phyloP scores from a whole-genome alignment of 768 basidiomycete species.

The Trametes cubensis region DNA sequence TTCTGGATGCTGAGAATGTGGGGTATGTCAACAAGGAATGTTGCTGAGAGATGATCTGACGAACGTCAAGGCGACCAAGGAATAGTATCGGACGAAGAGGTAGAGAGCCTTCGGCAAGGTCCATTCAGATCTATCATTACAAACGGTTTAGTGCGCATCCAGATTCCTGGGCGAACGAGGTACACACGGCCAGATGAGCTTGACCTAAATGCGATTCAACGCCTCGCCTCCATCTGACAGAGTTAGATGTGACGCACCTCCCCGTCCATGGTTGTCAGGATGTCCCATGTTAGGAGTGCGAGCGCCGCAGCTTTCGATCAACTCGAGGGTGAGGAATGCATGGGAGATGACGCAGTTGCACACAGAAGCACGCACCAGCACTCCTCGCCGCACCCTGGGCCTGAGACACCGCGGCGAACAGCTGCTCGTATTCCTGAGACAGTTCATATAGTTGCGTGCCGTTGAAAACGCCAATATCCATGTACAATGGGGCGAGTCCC shows the following conservation, averaged over 20 bases:
- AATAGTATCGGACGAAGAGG: constrained; percentile 23
- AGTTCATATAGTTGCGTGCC: neutral
- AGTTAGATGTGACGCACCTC: constrained; percentile 15
- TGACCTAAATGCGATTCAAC: constrained; percentile 1
- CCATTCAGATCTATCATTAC: constrained; percentile 18
- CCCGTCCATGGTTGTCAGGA: constrained; percentile 16
- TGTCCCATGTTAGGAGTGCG: constrained; percentile 18
- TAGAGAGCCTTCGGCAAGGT: constrained; percentile 19
- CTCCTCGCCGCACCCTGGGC: constrained; percentile 14
- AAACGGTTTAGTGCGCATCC: neutral
- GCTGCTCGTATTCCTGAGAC: neutral
- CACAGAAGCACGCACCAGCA: neutral
- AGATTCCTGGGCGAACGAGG: neutral
- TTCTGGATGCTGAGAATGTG: constrained; percentile 12
- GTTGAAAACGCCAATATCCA: constrained; percentile 1
- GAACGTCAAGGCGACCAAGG: constrained; percentile 17
- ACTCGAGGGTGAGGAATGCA: neutral
- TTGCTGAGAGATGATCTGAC: neutral
- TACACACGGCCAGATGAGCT: constrained; percentile 22
- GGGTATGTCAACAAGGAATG: neutral
- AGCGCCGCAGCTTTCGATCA: constrained; percentile 16
- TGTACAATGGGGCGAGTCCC: neutral
- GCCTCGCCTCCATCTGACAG: neutral
- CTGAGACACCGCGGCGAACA: constrained; percentile 6
- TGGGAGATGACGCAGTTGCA: too few species aligned